Evolutionary conservation across 495 filamentous ascomycete genomes (phyloP).

Genomic region (Lentithecium fluviatile): DNA sequence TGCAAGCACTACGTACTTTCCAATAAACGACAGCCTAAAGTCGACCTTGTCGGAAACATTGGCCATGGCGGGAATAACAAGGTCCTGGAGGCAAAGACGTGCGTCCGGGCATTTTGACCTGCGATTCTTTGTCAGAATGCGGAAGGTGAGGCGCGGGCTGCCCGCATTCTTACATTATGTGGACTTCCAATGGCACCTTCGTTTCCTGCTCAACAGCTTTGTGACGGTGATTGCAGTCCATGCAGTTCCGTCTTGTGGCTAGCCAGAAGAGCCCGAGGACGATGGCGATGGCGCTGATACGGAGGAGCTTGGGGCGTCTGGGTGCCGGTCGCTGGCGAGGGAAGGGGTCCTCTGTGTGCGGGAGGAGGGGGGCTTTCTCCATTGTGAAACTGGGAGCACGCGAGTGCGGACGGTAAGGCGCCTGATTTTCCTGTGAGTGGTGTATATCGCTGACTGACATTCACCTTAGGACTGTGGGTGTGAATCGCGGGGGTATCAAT

Average conservation of each 20-base stretch:
- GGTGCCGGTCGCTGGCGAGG: constrained; percentile 15
- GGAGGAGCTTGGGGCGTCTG: constrained; percentile 22
- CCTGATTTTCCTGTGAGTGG: constrained; percentile 7
- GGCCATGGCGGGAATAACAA: constrained; percentile 86
- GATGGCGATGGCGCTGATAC: constrained; percentile 23
- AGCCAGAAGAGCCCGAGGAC: constrained; percentile 31
- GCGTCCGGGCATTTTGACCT: constrained; percentile 73
- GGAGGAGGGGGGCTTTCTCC: constrained; percentile 35
- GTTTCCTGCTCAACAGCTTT: constrained; percentile 10
- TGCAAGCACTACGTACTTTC: constrained; percentile 55
- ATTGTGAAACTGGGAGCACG: constrained; percentile 13
- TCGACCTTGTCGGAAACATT: constrained; percentile 77
- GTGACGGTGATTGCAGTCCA: constrained; percentile 14
- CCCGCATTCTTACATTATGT: constrained; percentile 35
- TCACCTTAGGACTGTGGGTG: no score
- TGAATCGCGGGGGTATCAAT: no score
- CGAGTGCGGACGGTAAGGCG: background rate
- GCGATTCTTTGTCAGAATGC: constrained; percentile 1
- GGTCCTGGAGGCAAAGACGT: constrained; percentile 69
- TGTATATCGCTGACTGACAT: background rate
- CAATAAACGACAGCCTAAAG: constrained; percentile 89
- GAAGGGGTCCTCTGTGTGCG: constrained; percentile 8
- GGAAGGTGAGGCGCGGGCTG: background rate
- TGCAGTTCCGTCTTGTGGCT: constrained; percentile 24
- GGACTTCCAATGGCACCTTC: constrained; percentile 69